Evolutionary conservation across 257 asterid species (phyloP).

Genomic region (Ballota nigra): DNA sequence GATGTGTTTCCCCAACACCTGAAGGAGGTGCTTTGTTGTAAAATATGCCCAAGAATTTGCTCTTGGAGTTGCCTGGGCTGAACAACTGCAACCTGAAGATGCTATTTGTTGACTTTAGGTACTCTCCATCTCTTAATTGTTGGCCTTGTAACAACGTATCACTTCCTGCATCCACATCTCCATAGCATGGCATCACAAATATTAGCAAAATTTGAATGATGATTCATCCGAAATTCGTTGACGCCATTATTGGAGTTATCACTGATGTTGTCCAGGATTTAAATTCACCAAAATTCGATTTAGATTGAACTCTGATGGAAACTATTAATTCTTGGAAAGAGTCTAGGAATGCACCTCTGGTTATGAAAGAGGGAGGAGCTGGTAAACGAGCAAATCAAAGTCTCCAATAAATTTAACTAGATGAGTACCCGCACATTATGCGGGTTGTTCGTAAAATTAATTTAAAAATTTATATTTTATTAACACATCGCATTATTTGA

Average conservation of each 20-base stretch:
- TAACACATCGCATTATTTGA: too few species aligned
- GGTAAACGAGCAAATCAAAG: not conserved
- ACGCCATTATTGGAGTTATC: not conserved
- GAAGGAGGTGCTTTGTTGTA: not conserved
- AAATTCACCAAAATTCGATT: too few species aligned
- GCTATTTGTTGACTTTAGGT: not conserved
- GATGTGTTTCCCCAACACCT: not conserved
- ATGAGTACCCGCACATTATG: too few species aligned
- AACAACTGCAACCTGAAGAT: not conserved
- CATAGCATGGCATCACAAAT: not conserved
- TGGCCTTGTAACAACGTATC: not conserved
- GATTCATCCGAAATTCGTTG: not conserved
- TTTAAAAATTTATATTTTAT: too few species aligned
- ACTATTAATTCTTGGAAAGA: not conserved
- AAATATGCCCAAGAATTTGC: not conserved
- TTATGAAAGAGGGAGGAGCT: not conserved
- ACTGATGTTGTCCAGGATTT: not conserved
- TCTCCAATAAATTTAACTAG: not conserved
- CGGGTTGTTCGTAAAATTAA: too few species aligned
- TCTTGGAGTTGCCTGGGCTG: not conserved
- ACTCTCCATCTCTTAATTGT: not conserved
- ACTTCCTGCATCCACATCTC: not conserved
- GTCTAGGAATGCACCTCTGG: not conserved
- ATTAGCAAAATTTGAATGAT: not conserved
- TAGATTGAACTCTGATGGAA: too few species aligned